Evolutionary conservation across 2,329 filamentous ascomycete species (phyloP).

Genomic region (Apiospora malaysiana): DNA sequence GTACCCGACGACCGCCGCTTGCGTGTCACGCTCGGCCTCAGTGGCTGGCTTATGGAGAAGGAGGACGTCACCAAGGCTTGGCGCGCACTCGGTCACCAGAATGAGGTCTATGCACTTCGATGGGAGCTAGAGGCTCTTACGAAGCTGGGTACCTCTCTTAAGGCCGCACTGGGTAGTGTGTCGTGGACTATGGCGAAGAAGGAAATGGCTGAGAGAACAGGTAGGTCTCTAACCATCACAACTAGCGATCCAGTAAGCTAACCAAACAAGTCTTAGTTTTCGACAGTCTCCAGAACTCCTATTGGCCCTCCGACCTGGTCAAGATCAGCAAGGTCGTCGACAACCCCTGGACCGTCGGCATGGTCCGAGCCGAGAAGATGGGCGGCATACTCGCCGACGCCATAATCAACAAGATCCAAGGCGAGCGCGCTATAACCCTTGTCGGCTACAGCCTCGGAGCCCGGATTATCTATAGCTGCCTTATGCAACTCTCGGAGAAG

Average conservation of each 20-base stretch:
- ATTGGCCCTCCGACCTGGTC: slow-evolving; percentile 68
- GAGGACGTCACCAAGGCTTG: slow-evolving; percentile 79
- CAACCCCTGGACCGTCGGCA: slow-evolving; percentile 80
- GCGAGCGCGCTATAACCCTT: slow-evolving; percentile 79
- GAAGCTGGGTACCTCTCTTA: slow-evolving; percentile 79
- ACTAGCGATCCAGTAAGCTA: slow-evolving; percentile 22
- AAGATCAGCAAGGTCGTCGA: slow-evolving; percentile 78
- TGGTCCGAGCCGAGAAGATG: slow-evolving; percentile 76
- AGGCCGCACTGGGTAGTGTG: slow-evolving; percentile 76
- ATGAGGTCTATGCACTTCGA: slow-evolving; percentile 81
- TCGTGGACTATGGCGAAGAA: slow-evolving; percentile 77
- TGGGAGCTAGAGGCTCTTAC: slow-evolving; percentile 82
- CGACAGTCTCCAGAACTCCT: slow-evolving; percentile 60
- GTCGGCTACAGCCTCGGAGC: slow-evolving; percentile 85
- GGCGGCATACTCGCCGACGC: slow-evolving; percentile 78
- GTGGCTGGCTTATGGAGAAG: slow-evolving; percentile 78
- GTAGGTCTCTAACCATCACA: slow-evolving; percentile 39
- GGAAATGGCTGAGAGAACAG: slow-evolving; percentile 52
- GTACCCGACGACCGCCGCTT: slow-evolving; percentile 68
- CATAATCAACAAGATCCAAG: slow-evolving; percentile 80
- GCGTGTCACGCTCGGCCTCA: slow-evolving; percentile 81
- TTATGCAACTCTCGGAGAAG: slow-evolving; percentile 76
- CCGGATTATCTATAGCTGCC: slow-evolving; percentile 81
- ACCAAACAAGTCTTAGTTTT: slow-evolving; percentile 48
- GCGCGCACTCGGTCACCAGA: slow-evolving; percentile 73